phyloP scores from a whole-genome alignment of 2,329 filamentous ascomycete genomes.

The Aspergillus novofumigatus region DNA sequence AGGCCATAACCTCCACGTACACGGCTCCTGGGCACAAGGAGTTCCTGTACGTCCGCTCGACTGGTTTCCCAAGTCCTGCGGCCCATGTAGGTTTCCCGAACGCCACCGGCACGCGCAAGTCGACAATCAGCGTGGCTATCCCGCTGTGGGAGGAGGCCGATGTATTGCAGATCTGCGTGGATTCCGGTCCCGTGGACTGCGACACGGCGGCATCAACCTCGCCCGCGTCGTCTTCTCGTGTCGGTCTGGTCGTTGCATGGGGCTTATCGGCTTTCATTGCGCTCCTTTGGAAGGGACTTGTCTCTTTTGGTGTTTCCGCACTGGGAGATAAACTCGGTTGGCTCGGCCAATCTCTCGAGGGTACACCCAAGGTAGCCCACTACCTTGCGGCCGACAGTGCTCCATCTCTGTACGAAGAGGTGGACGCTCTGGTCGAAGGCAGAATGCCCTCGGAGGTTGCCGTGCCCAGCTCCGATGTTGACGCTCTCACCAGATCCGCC shows the following conservation, averaged over 20 bases:
- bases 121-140: constrained; percentile 5
- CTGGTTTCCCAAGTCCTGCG: not conserved
- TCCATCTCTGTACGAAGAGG: constrained; percentile 6
- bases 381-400: constrained; percentile 5
- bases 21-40: constrained; percentile 4
- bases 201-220: constrained; percentile 5
- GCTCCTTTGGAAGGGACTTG: constrained; percentile 7
- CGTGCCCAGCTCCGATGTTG: not conserved
- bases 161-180: not conserved
- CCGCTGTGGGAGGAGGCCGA: constrained; percentile 10
- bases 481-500: constrained; percentile 3
- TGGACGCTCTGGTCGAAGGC: constrained; percentile 8
- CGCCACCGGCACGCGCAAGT: not conserved
- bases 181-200: not conserved
- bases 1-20: constrained; percentile 4
- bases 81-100: constrained; percentile 1
- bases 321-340: constrained; percentile 3
- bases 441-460: not conserved
- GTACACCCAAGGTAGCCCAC: constrained; percentile 11
- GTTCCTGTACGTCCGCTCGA: constrained; percentile 1
- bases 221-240: constrained; percentile 1
- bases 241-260: not conserved
- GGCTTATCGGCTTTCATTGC: constrained; percentile 5
- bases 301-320: constrained; percentile 12
- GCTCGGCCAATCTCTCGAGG: constrained; percentile 4